Evolutionary conservation across 2,329 filamentous ascomycete species (phyloP), one percentile per base, ranked within the genome.

Genomic region (Trichoderma citrinoviride): DNA sequence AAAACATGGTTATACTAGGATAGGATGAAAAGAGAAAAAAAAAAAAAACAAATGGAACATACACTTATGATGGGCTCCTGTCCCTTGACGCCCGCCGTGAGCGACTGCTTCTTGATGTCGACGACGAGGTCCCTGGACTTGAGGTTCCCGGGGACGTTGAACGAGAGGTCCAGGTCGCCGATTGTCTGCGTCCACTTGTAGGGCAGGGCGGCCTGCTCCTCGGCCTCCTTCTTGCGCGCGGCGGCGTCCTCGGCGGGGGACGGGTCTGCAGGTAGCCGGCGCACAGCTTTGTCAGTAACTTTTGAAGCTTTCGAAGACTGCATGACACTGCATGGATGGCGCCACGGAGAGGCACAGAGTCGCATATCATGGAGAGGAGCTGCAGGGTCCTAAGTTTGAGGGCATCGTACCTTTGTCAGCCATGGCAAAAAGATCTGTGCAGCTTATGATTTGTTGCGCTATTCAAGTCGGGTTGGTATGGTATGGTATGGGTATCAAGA

Each of bases 171-270:
- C 67, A 97, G 81, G 74, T 98, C 95, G 71, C 84, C 84, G 76
- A 99, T 97, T 25, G 90, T 93, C 80, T 99, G 95, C 12, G 86
- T 90, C 95, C 95, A 99, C 81, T 96, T 95, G 87, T 99, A 99
- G 0, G 95, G 95, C 47, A 99, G 88, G 25, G 89, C 86, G 47
- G 88, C 90, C 82, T 99, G 95, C 80, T 99, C 95, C 72, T 89
- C 90, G 64, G 85, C 83, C 80, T 99, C 93, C 76, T 89, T 88
- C 67, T 87, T 89, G 69, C 81, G 82, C 65, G 84, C 82, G 21
- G 85, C 85, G 12, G 83, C 86, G 70, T 83, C 80, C 69, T 87
- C 82, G 68, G 84, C 85, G 66, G 83, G 79, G 23, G 80, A 82
- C 63, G 76, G 80, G 72, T 88, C 85, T 83, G 71, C 6, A 53